Percentiles rank a stretch among this genome's conserved stretches.
These are phyloP conservation scores for Chytriomyces confervae DNA, from an alignment of 192 early-diverging fungal genomes.

Conservation along the genomic window DNA sequence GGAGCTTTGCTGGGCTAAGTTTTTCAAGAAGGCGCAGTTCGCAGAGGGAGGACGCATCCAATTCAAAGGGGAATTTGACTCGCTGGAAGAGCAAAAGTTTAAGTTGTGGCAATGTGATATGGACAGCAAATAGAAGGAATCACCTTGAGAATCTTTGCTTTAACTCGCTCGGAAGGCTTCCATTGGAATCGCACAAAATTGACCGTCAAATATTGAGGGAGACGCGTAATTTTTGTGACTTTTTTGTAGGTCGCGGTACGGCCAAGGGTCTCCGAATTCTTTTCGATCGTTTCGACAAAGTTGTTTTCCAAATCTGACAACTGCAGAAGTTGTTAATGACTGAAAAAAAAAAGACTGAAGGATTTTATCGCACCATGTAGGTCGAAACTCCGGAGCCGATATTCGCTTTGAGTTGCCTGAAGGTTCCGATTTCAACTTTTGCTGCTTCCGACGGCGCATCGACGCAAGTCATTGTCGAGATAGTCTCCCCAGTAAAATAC, in stretches of 20 bases:
- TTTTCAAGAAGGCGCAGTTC: conserved; percentile 82
- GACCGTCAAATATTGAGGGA: conserved; percentile 88
- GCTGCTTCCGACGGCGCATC: conserved; percentile 80
- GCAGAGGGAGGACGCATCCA: conserved; percentile 87
- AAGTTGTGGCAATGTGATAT: neutral
- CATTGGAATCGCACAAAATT: conserved; percentile 97
- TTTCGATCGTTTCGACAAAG: conserved; percentile 86
- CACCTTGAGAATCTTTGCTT: conserved; percentile 91
- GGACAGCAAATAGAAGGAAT: neutral
- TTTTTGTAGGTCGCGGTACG: conserved; percentile 82
- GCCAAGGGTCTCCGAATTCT: conserved; percentile 81
- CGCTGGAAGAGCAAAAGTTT: conserved; percentile 45
- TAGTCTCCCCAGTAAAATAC: conserved; percentile 75
- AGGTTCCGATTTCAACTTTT: conserved; percentile 66
- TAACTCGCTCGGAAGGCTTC: conserved; percentile 78
- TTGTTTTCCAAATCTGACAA: conserved; percentile 36
- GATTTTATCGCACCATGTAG: too few species aligned
- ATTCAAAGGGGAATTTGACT: conserved; percentile 92
- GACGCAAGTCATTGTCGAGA: conserved; percentile 64
- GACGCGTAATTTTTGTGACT: conserved; percentile 74
- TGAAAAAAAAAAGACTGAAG: conserved; percentile 21
- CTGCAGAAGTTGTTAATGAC: conserved; percentile 48
- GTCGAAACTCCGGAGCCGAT: conserved; percentile 72
- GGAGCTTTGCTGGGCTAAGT: conserved; percentile 56
- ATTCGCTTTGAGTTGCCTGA: conserved; percentile 76